Percentiles rank a stretch among this genome's conserved stretches.
phyloP scores from a whole-genome alignment of 495 filamentous ascomycete genomes.

The Penicillium crystallinum region DNA sequence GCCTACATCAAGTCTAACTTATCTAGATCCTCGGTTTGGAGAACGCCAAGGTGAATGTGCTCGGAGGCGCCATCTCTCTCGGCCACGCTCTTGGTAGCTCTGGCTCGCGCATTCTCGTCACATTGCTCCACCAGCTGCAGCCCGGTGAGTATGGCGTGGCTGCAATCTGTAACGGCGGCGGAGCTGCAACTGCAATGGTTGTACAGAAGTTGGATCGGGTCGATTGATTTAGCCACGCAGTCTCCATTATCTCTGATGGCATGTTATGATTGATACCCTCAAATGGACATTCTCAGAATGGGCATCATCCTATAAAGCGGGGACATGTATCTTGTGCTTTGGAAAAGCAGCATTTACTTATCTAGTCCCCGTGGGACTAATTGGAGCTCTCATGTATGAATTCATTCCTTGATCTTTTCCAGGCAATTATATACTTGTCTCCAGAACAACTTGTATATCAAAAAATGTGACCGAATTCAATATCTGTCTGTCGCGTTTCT shows the following conservation, averaged over 20 bases:
- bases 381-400: not conserved
- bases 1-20: slow-evolving; percentile 10
- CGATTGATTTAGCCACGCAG: slow-evolving; percentile 20
- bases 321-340: not conserved
- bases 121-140: slow-evolving; percentile 83
- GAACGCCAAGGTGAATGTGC: slow-evolving; percentile 71
- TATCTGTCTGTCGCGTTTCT: too few relatives aligned
- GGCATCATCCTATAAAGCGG: not conserved
- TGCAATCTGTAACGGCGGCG: slow-evolving; percentile 95
- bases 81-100: slow-evolving; percentile 94
- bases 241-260: not conserved
- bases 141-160: slow-evolving; percentile 90
- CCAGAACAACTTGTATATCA: too few relatives aligned
- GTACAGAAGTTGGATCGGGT: slow-evolving; percentile 79
- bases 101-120: slow-evolving; percentile 86
- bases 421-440: not conserved
- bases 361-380: not conserved
- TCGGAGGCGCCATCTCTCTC: slow-evolving; percentile 89
- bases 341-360: not conserved
- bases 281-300: not conserved
- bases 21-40: slow-evolving; percentile 71
- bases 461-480: too few relatives aligned
- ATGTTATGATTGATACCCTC: slow-evolving; percentile 19
- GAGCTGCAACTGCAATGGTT: slow-evolving; percentile 85
- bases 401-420: not conserved